Evolutionary conservation across 2,329 filamentous ascomycete species (phyloP).

Genomic region (Phaeosphaeriaceae sp.): DNA sequence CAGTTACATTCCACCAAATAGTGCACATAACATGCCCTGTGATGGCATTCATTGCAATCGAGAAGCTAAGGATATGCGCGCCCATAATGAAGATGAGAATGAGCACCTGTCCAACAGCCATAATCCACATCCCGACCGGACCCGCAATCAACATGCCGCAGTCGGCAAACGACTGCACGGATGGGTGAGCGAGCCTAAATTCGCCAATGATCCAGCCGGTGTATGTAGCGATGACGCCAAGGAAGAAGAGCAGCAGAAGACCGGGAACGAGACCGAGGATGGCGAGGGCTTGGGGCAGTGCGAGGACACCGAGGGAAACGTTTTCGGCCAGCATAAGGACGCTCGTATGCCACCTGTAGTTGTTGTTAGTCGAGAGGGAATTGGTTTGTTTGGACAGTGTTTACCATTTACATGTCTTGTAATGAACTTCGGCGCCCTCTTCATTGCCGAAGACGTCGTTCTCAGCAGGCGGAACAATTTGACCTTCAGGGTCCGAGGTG

Average conservation of each 20-base stretch:
- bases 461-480: neutral
- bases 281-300: slow-evolving; percentile 61
- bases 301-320: slow-evolving; percentile 64
- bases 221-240: slow-evolving; percentile 65
- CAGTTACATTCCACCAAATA: slow-evolving; percentile 68
- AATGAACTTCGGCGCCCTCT: slow-evolving; percentile 54
- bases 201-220: slow-evolving; percentile 67
- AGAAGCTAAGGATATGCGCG: slow-evolving; percentile 75
- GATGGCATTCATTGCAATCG: slow-evolving; percentile 71
- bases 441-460: slow-evolving; percentile 35
- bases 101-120: slow-evolving; percentile 67
- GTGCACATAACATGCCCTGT: slow-evolving; percentile 68
- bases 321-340: slow-evolving; percentile 64
- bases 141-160: slow-evolving; percentile 70
- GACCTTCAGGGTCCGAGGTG: slow-evolving; percentile 20
- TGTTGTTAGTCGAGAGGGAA: neutral
- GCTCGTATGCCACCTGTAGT: slow-evolving; percentile 3
- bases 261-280: slow-evolving; percentile 62
- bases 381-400: slow-evolving; percentile 21
- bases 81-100: slow-evolving; percentile 74
- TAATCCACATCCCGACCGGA: slow-evolving; percentile 65
- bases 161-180: slow-evolving; percentile 72
- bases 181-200: slow-evolving; percentile 64
- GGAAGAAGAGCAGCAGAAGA: slow-evolving; percentile 59
- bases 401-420: slow-evolving; percentile 60